Percentiles rank a stretch among this genome's conserved stretches.
Evolutionary conservation across 78 protist species (phyloP).

Genomic region (Cavenderia fasciculata): DNA sequence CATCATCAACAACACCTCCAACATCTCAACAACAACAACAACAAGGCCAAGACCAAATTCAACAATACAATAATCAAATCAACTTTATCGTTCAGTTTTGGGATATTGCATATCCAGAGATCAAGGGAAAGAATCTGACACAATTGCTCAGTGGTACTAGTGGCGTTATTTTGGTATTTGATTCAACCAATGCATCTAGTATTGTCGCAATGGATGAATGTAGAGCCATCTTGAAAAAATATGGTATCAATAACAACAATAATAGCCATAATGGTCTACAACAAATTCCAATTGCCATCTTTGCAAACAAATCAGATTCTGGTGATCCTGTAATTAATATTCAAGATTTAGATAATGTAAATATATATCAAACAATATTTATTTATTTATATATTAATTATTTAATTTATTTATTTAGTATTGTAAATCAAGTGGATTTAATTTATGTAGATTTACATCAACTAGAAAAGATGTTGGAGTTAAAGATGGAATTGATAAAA

Average conservation of each 20-base stretch:
- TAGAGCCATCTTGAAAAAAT: conserved; percentile 2
- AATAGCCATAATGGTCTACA: conserved; percentile 1
- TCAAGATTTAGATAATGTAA: conserved; percentile 40
- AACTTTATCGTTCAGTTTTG: no score
- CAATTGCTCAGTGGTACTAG: conserved; percentile 5
- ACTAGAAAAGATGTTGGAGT: conserved; percentile 24
- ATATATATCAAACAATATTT: neutral
- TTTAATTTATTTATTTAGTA: neutral
- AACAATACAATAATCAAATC: no score
- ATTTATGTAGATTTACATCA: conserved; percentile 37
- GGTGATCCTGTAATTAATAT: conserved; percentile 42
- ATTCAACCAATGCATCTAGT: conserved; percentile 35
- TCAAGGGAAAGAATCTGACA: conserved; percentile 33
- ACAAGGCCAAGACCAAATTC: neutral
- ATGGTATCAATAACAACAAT: neutral
- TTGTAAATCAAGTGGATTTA: conserved; percentile 35
- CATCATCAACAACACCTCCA: no score
- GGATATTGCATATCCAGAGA: conserved; percentile 57
- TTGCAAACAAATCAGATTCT: conserved; percentile 56
- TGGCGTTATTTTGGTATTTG: conserved; percentile 49
- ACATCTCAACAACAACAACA: neutral
- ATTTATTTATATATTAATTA: neutral
- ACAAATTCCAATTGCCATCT: conserved; percentile 29
- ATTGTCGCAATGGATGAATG: conserved; percentile 63
- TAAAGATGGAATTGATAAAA: conserved; percentile 25